Evolutionary conservation across 2,329 filamentous ascomycete species (phyloP).

Genomic region (Zarea fungicola): DNA sequence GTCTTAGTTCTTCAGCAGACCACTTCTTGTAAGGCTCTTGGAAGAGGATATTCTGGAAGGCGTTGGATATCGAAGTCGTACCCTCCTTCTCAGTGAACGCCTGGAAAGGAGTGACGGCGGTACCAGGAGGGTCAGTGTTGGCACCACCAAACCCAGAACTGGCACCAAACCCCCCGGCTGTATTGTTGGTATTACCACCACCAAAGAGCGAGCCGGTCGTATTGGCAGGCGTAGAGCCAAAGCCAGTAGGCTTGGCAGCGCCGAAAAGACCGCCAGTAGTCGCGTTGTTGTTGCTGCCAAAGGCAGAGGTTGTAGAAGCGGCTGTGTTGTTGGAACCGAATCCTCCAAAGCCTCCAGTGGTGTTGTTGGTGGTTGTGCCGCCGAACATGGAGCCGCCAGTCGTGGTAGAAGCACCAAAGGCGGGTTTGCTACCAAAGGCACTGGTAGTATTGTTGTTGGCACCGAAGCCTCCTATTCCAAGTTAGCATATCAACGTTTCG

Average conservation of each 20-base stretch:
- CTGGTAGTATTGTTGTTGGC: constrained; percentile 20
- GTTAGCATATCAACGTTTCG: constrained; percentile 13
- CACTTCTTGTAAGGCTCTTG: constrained; percentile 80
- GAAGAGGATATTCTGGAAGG: constrained; percentile 76
- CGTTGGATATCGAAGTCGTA: constrained; percentile 49
- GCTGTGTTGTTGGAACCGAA: constrained; percentile 33
- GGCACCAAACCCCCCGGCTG: constrained; percentile 32
- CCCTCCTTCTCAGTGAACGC: constrained; percentile 69
- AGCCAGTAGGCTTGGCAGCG: constrained; percentile 42
- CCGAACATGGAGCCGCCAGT: constrained; percentile 44
- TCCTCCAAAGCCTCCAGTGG: constrained; percentile 35
- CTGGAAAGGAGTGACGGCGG: constrained; percentile 62
- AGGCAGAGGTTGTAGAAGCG: constrained; percentile 30
- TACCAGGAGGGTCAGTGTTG: constrained; percentile 60
- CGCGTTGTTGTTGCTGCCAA: constrained; percentile 29
- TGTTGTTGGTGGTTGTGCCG: constrained; percentile 31
- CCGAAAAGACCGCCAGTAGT: constrained; percentile 49
- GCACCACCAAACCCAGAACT: constrained; percentile 34
- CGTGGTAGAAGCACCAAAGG: constrained; percentile 44
- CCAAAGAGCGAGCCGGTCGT: constrained; percentile 48
- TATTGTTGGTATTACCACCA: constrained; percentile 22
- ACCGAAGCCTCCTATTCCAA: constrained; percentile 31
- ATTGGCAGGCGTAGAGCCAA: constrained; percentile 39
- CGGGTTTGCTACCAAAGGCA: constrained; percentile 42
- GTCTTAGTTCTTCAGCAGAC: constrained; percentile 76